Evolutionary conservation across 768 basidiomycete species (phyloP).

Genomic region (Lactarius hatsudake): DNA sequence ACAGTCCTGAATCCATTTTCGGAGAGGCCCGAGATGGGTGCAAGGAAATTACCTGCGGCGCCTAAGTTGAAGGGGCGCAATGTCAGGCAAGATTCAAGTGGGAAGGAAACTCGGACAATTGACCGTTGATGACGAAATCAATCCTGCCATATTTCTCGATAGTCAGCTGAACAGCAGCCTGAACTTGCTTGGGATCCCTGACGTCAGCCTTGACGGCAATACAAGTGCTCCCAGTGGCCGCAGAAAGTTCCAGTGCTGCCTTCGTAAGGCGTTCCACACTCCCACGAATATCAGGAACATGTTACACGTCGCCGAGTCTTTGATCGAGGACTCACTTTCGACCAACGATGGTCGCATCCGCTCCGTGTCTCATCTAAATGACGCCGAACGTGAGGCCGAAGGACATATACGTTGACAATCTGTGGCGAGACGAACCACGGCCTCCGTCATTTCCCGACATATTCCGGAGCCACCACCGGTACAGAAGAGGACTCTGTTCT

Average conservation of each 20-base stretch:
- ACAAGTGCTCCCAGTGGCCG: constrained; percentile 67
- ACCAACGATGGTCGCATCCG: constrained; percentile 77
- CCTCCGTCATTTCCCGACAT: constrained; percentile 83
- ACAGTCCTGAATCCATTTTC: constrained; percentile 92
- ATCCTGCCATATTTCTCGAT: constrained; percentile 79
- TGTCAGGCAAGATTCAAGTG: not conserved
- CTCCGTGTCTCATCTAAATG: constrained; percentile 77
- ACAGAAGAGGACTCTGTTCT: constrained; percentile 86
- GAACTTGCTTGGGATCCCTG: constrained; percentile 66
- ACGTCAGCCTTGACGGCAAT: constrained; percentile 81
- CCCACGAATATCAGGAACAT: constrained; percentile 14
- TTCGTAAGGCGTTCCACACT: constrained; percentile 71
- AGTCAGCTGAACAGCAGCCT: constrained; percentile 70
- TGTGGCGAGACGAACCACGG: constrained; percentile 53
- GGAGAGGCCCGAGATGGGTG: constrained; percentile 77
- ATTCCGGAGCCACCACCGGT: constrained; percentile 94
- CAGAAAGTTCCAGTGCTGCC: constrained; percentile 68
- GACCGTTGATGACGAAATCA: constrained; percentile 94
- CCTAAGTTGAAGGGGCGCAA: constrained; percentile 43
- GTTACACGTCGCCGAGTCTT: constrained; percentile 2
- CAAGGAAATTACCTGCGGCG: constrained; percentile 95
- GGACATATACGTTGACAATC: not conserved
- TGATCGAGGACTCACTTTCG: constrained; percentile 60
- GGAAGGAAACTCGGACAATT: constrained; percentile 26
- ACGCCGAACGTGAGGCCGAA: not conserved